Evolutionary conservation across 1,284 basidiomycete species (phyloP), one percentile per base, ranked within the genome.

Genomic region (Mycena sp.): DNA sequence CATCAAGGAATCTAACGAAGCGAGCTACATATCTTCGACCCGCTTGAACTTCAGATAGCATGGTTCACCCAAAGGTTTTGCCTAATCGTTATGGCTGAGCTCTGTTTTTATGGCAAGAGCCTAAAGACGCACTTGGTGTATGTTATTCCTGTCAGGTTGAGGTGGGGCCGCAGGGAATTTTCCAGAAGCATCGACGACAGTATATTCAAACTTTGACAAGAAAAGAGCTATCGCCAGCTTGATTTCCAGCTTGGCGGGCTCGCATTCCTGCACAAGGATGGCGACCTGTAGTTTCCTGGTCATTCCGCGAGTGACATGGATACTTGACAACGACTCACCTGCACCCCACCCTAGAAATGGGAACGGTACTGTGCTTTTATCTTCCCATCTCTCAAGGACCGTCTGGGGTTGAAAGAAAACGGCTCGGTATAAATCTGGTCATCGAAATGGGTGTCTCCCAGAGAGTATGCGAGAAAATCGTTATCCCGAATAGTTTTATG

Each of bases 301-400:
- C 26, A 38, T 16, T n/a, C 23, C 29, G 9, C n/a, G 9, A 26
- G 12, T 17, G 16, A 29, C 16, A 25, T 41, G 6, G 6, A 19
- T 11, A 6, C 11, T 32, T 25, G 9, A 9, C 32, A 14, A 25
- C 6, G 21, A n/a, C 68, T 64, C 50, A 77, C 77, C 76, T 25
- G 68, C 77, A 35, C 79, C 80, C 78, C 77, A 81, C 11, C 72
- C 80, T 0, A 81, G 26, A 53, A 72, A 79, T 7, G 69, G 70
- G 58, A 71, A 74, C 0, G 71, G 30, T 6, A 53, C 71, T 19
- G 72, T 74, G 61, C 67, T 73, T 57, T 76, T 76, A 44, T 78
- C 76, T 26, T 75, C 71, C 25, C 74, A 61, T 0, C 69, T 74
- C 9, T 63, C 58, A 2, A 51, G 46, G 48, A 78, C 21, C 79